These are phyloP conservation scores for Talaromyces sp. DNA, from an alignment of 2,329 filamentous ascomycete species.

Conservation along the genomic window DNA sequence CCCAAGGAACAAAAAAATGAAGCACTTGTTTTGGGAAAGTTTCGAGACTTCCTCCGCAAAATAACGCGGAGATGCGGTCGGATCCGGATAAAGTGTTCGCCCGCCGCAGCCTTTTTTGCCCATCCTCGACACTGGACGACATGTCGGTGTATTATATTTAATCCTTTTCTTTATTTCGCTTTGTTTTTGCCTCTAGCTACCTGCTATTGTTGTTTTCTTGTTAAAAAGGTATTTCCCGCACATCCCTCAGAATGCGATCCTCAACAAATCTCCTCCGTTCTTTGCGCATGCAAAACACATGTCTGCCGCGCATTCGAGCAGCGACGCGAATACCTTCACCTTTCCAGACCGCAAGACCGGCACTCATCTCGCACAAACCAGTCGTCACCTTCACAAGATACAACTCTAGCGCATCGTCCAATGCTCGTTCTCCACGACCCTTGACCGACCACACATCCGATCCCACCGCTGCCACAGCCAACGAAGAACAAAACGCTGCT, in stretches of 20 bases:
- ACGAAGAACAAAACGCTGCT: slow-evolving; percentile 29
- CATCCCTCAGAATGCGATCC: slow-evolving; percentile 15
- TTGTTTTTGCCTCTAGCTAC: not conserved
- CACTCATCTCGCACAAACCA: not conserved
- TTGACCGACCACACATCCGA: slow-evolving; percentile 28
- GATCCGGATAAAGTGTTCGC: slow-evolving; percentile 20
- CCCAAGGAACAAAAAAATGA: not conserved
- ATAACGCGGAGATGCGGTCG: slow-evolving; percentile 15
- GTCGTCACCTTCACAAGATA: slow-evolving; percentile 16
- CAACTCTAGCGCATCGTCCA: slow-evolving; percentile 26
- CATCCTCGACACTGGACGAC: not conserved
- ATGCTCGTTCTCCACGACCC: slow-evolving; percentile 18
- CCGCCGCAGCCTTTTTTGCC: slow-evolving; percentile 17
- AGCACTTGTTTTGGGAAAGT: not conserved
- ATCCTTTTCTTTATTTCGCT: not conserved
- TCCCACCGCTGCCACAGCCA: slow-evolving; percentile 24
- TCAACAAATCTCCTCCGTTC: slow-evolving; percentile 14
- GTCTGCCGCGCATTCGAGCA: slow-evolving; percentile 14
- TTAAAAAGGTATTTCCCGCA: not conserved
- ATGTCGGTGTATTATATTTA: not conserved
- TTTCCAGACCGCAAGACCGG: not conserved
- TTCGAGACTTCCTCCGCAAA: not conserved
- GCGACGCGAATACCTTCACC: slow-evolving; percentile 8
- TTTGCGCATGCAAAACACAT: slow-evolving; percentile 17
- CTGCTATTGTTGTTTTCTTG: not conserved